Base-by-base conservation (phyloP, 495 filamentous ascomycete species). In the Mycothermus thermophilus region DNA sequence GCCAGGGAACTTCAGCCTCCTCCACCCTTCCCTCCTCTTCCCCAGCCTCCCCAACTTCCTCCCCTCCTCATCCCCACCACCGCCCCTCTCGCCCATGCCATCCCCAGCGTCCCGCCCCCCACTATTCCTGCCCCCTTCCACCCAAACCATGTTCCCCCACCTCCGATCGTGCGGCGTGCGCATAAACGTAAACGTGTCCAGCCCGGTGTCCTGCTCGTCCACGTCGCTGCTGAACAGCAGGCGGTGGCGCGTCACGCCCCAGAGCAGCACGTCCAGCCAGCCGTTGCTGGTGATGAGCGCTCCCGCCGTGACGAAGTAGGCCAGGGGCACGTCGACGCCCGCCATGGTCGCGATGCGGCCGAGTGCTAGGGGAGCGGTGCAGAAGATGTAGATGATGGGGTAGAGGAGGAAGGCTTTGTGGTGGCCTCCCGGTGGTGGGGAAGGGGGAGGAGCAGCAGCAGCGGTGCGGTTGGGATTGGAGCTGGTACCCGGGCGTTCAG, bases 351-450 rank as follows among this genome's bases (percentile, higher is more conserved):
- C 63, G 59, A 84, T 75, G 47, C 80, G 77, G 16, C 75, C 75
- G 0, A 72, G 62, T 5, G 80, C 81, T 3, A 87, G 64, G 0
- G 81, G 81, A 2, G 78, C 63, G 1, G 78, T 84, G 39, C 79
- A 74, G 13, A 80, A 44, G 21, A 81, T 63, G 50, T 84, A 87
- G 37, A 80, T 76, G 32, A 80, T 56, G 0, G 81, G 79, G 46
- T 87, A 87, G 34, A 83, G 66, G 17, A 83, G 65, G 48, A 80
- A 87, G 69, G 66, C 76, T 62, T 46, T 71, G 63, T 50, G 77
- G 65, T 36, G 77, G 51, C 37, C 34, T n/a, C n/a, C n/a, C n/a
- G n/a, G n/a, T n/a, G n/a, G n/a, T n/a, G n/a, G n/a, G n/a, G n/a
- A n/a, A n/a, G n/a, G n/a, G n/a, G n/a, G n/a, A n/a, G n/a, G n/a